Conservation (phyloP, 768 basidiomycete species). For the Lentinula detonsa region DNA sequence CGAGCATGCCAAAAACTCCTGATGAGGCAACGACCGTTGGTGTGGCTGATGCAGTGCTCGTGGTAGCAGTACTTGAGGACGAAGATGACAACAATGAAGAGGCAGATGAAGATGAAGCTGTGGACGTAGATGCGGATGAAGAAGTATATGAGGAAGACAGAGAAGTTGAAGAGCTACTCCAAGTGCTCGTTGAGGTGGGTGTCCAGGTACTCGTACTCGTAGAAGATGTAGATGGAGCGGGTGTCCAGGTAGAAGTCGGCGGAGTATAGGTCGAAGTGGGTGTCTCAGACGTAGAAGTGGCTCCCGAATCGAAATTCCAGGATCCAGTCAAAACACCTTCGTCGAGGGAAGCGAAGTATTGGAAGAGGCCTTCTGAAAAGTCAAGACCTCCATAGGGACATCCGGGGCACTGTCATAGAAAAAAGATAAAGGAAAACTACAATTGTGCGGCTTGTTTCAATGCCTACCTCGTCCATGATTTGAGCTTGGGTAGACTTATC, state of each 20-base stretch:
- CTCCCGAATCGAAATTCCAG: slow-evolving; percentile 35
- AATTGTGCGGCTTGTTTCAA: not conserved
- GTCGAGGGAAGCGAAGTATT: slow-evolving; percentile 30
- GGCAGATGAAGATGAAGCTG: slow-evolving; percentile 27
- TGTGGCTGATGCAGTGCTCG: not conserved
- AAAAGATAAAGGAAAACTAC: not conserved
- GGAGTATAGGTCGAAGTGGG: slow-evolving; percentile 14
- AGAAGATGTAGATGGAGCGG: slow-evolving; percentile 8
- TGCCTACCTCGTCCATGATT: slow-evolving; percentile 47
- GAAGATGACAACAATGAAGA: slow-evolving; percentile 22
- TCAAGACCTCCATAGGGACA: slow-evolving; percentile 63
- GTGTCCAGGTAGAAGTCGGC: slow-evolving; percentile 17
- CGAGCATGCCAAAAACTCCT: not conserved
- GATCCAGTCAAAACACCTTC: slow-evolving; percentile 38
- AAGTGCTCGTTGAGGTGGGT: not conserved
- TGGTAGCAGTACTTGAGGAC: not conserved
- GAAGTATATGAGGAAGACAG: slow-evolving; percentile 31
- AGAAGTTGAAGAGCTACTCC: slow-evolving; percentile 15
- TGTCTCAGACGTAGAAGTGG: slow-evolving; percentile 4
- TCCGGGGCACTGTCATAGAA: slow-evolving; percentile 31
- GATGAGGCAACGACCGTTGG: not conserved
- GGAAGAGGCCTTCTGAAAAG: slow-evolving; percentile 46
- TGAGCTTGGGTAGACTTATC: slow-evolving; percentile 44
- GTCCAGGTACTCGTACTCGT: not conserved
- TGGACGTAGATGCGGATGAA: slow-evolving; percentile 20